Base-by-base conservation (phyloP, 306 rosid genomes). In the Vigna mungo region DNA sequence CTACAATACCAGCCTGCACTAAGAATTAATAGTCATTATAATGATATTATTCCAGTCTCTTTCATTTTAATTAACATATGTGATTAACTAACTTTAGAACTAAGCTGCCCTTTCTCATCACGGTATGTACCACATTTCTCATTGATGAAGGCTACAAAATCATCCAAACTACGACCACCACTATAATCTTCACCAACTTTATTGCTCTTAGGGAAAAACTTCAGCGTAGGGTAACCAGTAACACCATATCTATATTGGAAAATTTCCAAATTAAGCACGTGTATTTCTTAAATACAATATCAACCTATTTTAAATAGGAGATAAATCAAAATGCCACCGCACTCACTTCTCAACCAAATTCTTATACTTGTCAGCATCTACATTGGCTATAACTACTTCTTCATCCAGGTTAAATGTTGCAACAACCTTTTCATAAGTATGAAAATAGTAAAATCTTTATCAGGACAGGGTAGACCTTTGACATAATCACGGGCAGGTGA, bases 341-440 rank as follows among this genome's bases (percentile, higher is more conserved):
- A 89, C 97, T 85, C 81, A 94, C 97, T 90, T 94, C 80, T 88
- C 91, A 59, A 91, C 95, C 55, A 90, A 70, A 81, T 89, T 95
- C 76, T 80, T 92, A 89, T 86, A 78, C 36, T 82, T 85, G 73
- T 94, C 98, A 32, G 93, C 89, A 73, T 94, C 95, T 71, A 92
- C 32, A 69, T 86, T 92, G 49, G 95, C 98, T 74, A 90, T 82
- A 52, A 92, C 91, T 10, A 94, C 95, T n/a, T 85, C 78, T 30
- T 82, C 90, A 32, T 94, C 97, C 62, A 77, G 72, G 77, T 79
- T 88, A 85, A 90, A 94, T 81, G 86, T 93, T 8, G 96, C 15
- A 54, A 96, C 98, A 71, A 92, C 93, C 89, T 89, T 89, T 83
- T 92, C 97, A 83, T 90, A 94, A 36, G 43, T 87, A 97, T 94